These are phyloP conservation scores for Aspergillus puulaauensis DNA, from an alignment of 2,329 filamentous ascomycete genomes.

Conservation along the genomic window DNA sequence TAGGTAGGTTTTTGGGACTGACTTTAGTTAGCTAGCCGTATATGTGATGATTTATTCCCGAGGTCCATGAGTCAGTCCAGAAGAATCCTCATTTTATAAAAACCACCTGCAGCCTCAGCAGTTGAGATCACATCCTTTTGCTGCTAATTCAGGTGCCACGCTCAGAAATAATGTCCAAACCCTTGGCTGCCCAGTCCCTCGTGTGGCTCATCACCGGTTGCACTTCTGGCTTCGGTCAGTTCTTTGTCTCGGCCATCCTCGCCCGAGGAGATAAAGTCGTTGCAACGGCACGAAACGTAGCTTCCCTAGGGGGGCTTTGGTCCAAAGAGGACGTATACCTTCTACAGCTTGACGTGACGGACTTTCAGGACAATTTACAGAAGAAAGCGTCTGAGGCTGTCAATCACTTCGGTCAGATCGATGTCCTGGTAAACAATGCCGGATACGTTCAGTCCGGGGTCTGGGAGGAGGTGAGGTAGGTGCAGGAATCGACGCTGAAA, in stretches of 20 bases:
- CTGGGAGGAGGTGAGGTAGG: constrained; percentile 28
- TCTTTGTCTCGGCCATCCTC: neutral
- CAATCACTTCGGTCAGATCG: constrained; percentile 25
- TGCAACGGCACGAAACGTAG: constrained; percentile 24
- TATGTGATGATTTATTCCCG: too few relatives aligned
- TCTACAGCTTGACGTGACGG: constrained; percentile 23
- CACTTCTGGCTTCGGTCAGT: constrained; percentile 4
- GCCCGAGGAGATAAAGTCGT: constrained; percentile 33
- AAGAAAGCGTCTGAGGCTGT: neutral
- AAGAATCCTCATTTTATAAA: too few relatives aligned
- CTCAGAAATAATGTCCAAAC: too few relatives aligned
- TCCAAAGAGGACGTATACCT: neutral
- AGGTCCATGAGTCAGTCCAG: too few relatives aligned
- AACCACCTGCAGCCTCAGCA: too few relatives aligned
- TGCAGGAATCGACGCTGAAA: too few relatives aligned
- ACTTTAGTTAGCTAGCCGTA: too few relatives aligned
- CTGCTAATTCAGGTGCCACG: too few relatives aligned
- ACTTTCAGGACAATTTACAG: neutral
- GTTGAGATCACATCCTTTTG: too few relatives aligned
- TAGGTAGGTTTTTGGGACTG: too few relatives aligned
- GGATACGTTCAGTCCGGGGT: constrained; percentile 31
- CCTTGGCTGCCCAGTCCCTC: too few relatives aligned
- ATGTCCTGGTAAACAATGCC: constrained; percentile 51
- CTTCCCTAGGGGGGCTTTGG: constrained; percentile 18
- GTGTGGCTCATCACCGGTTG: constrained; percentile 13